Evolutionary conservation across 371 early-diverging fungal species (phyloP), one percentile per base, ranked within the genome.

Genomic region (Mucor irregularis): DNA sequence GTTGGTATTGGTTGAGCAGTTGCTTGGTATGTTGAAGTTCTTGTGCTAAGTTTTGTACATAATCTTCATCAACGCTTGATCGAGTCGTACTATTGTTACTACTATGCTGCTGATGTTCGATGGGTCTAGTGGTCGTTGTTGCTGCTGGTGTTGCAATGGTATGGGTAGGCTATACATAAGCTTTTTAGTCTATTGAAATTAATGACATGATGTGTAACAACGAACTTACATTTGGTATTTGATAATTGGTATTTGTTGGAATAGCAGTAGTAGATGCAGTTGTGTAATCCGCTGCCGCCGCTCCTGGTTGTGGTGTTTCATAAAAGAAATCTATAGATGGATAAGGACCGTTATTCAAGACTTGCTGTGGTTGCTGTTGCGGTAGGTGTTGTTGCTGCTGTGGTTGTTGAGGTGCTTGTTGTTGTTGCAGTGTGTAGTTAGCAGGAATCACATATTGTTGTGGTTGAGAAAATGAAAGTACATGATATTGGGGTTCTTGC

Each of bases 1-100:
- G 16, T 42, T 61, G 61, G 26, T 66, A 66, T 25, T 66, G 67
- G 13, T 39, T 49, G 22, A 61, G 35, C 22, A 66, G 16, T 28
- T 62, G 55, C 14, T 58, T 61, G 2, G 67, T 61, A 9, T 66
- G 58, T 31, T 61, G 53, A 38, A 66, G 40, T 22, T 66, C 62
- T 26, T 58, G 49, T 11, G 53, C 26, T 5, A 66, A 28, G 33
- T 54, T 57, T 29, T 66, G 62, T 30, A 66, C 62, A 35, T 66
- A 58, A 35, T 61, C 51, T 19, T 39, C 51, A 34, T 56, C 57
- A 11, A 62, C 40, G 22, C 38, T 54, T 7, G 48, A 48, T 47
- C 25, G 47, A 21, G 33, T 49, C 33, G 17, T 53, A 40, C 40
- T 24, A 35, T 33, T 5, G 43, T 30, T 14, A 28, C 53, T 44